Evolutionary conservation across 2,329 filamentous ascomycete genomes (phyloP), one percentile per base, ranked within the genome.

Genomic region (Annulohypoxylon truncatum): DNA sequence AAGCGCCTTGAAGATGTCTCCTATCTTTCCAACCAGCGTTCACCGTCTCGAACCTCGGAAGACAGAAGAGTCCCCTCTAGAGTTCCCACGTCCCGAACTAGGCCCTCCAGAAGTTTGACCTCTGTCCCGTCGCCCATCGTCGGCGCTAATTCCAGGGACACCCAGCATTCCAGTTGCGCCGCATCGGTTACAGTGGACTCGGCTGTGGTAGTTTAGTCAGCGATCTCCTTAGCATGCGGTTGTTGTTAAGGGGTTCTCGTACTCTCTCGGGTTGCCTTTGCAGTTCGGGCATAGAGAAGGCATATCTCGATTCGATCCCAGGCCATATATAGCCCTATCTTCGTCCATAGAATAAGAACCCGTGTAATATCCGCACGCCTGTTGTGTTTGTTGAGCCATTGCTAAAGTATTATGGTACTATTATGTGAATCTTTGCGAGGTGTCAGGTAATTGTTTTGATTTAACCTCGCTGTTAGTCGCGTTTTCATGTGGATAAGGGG

Each of bases 191-290:
- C 66, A 68, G 7, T 66, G 40, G 6, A 54, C 50, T 40, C 66
- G 62, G 28, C 66, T 68, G 52, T 48, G 12, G 35, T 7, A 24
- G 7, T 10, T 55, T 44, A 5, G 1, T 67, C 38, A 65, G 59
- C 31, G 47, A 18, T 15, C 13, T 4, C 22, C 15, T 9, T 13
- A 10, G 1, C 12, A 7, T 6, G 0, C 2, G 2, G 1, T 10
- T 15, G 1, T 18, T 22, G 2, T 10, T 10, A 1, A 3, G 13
- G 7, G 12, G 2, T 4, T 22, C 15, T n/a, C 58, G 4, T 53
- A 68, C 66, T 66, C 62, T 68, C 66, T 62, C n/a, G 66, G 66
- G 24, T 68, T 68, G 15, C 66, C 66, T 60, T 68, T 68, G 18
- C 66, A 68, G 18, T 68, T 55, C 9, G 66, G 66, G 9, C 66